phyloP scores from a whole-genome alignment of 495 filamentous ascomycete species.

The Cercophora samala region DNA sequence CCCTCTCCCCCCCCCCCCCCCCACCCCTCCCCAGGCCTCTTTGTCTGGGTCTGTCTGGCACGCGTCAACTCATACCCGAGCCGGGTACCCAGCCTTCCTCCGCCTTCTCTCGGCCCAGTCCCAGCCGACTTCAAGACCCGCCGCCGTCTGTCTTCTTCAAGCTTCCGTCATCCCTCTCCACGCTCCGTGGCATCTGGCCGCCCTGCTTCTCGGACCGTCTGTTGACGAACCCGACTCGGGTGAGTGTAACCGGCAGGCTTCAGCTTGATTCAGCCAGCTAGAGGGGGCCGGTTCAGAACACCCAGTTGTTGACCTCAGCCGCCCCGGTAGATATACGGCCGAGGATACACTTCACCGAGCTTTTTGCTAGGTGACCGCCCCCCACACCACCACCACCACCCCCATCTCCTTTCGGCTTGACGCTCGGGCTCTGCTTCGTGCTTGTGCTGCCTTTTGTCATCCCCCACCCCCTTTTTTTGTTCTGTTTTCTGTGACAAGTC shows the following conservation, averaged over 20 bases:
- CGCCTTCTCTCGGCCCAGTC: no score
- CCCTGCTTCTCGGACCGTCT: not conserved
- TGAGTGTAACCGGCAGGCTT: not conserved
- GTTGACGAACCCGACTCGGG: not conserved
- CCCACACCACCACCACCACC: not conserved
- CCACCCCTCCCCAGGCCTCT: not conserved
- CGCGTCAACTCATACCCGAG: not conserved
- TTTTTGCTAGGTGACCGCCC: not conserved
- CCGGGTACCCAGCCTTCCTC: not conserved
- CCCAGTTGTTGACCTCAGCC: not conserved
- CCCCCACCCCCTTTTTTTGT: no score
- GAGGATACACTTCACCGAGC: slow-evolving; percentile 3
- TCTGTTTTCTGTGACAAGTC: not conserved
- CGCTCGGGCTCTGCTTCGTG: not conserved
- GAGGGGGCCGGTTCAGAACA: not conserved
- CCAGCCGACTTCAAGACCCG: not conserved
- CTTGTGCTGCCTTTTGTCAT: not conserved
- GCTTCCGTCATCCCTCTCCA: not conserved
- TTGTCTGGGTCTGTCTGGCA: not conserved
- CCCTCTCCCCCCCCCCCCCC: no score
- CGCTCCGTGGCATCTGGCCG: not conserved
- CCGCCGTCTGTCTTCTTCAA: not conserved
- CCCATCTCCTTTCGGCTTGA: no score
- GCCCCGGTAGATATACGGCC: not conserved
- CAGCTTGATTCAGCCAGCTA: not conserved